Percentiles rank a stretch among this genome's conserved stretches.
These are phyloP conservation scores for Neofusicoccum cordaticola DNA, from an alignment of 2,329 filamentous ascomycete genomes.

Conservation along the genomic window DNA sequence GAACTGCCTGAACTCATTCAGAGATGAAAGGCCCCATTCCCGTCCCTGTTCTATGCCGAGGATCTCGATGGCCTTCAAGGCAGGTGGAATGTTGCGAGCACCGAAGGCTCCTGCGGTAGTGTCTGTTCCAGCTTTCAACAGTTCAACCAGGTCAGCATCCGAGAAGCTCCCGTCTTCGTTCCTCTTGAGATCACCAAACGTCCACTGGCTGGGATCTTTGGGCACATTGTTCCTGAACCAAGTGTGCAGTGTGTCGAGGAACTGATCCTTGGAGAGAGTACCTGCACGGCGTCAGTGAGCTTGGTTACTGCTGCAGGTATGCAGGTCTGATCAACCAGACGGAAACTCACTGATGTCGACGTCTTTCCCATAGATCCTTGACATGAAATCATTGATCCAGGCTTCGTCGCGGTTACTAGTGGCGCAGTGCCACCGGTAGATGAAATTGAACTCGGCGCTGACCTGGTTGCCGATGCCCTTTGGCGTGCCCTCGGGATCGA, in stretches of 20 bases:
- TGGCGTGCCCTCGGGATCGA: conserved; percentile 48
- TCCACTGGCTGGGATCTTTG: conserved; percentile 50
- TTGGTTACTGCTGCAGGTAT: neutral
- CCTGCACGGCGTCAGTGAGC: conserved; percentile 20
- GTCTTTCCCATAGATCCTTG: conserved; percentile 6
- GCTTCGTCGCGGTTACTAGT: conserved; percentile 69
- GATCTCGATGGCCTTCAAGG: conserved; percentile 58
- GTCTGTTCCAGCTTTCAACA: conserved; percentile 37
- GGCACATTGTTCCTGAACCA: conserved; percentile 50
- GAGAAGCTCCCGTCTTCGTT: conserved; percentile 42
- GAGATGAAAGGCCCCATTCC: conserved; percentile 67
- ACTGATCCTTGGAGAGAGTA: conserved; percentile 55
- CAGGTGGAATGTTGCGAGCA: conserved; percentile 47
- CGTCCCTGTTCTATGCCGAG: conserved; percentile 71
- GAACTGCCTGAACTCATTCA: conserved; percentile 79
- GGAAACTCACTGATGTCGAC: neutral
- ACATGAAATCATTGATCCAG: conserved; percentile 64
- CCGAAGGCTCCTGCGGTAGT: conserved; percentile 53
- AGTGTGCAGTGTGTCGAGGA: conserved; percentile 58
- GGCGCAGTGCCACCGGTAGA: conserved; percentile 79
- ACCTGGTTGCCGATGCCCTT: conserved; percentile 73
- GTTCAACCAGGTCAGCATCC: conserved; percentile 44
- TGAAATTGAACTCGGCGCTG: conserved; percentile 78
- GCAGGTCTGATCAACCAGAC: neutral
- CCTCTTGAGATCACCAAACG: conserved; percentile 42